These are phyloP conservation scores for Ophiocordyceps camponoti-rufipedis DNA, from an alignment of 2,329 filamentous ascomycete genomes.

Conservation along the genomic window DNA sequence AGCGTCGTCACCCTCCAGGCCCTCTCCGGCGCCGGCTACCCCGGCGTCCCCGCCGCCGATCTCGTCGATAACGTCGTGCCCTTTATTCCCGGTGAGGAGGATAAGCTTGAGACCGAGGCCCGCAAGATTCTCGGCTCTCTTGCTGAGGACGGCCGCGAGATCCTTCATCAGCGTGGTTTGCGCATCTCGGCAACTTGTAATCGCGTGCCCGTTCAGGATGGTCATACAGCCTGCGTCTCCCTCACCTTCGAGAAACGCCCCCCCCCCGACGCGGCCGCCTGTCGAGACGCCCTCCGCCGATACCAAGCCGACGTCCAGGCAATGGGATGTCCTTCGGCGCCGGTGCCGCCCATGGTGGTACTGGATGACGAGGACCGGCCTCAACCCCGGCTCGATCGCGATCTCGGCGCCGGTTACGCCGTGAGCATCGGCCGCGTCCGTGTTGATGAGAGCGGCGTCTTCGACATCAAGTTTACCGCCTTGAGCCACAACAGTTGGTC, in stretches of 20 bases:
- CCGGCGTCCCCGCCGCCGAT: slow-evolving; percentile 84
- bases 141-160: slow-evolving; percentile 52
- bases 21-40: slow-evolving; percentile 81
- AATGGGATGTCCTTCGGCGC: slow-evolving; percentile 76
- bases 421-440: slow-evolving; percentile 79
- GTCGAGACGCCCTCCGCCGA: slow-evolving; percentile 59
- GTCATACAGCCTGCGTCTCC: slow-evolving; percentile 88
- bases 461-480: slow-evolving; percentile 89
- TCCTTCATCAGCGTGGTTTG: slow-evolving; percentile 56
- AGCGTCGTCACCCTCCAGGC: slow-evolving; percentile 88
- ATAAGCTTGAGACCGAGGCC: slow-evolving; percentile 88
- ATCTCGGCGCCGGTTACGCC: slow-evolving; percentile 71
- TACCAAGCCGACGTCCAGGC: slow-evolving; percentile 71
- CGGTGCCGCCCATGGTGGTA: slow-evolving; percentile 62
- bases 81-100: slow-evolving; percentile 83
- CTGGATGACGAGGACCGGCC: slow-evolving; percentile 82
- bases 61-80: slow-evolving; percentile 93
- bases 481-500: slow-evolving; percentile 59
- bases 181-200: slow-evolving; percentile 79
- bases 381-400: slow-evolving; percentile 77
- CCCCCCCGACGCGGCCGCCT: slow-evolving; percentile 31
- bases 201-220: slow-evolving; percentile 84
- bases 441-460: slow-evolving; percentile 73
- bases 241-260: slow-evolving; percentile 63
- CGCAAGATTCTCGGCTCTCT: slow-evolving; percentile 79